phyloP scores from a whole-genome alignment of 2,329 filamentous ascomycete species.

The Trichoderma polysporum region DNA sequence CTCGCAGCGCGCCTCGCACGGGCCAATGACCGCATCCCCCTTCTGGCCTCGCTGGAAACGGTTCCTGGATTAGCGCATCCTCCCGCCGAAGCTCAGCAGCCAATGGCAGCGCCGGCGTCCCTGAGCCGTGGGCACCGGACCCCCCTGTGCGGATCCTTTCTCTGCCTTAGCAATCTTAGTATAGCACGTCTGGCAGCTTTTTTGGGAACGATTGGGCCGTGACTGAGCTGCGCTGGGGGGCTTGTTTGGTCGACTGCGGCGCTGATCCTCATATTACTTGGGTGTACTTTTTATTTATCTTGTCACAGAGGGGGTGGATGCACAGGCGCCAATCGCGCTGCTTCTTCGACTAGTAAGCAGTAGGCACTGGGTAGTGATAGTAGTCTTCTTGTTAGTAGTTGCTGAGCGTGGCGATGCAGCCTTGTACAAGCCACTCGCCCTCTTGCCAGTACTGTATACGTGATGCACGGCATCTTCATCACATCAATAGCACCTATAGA shows the following conservation, averaged over 20 bases:
- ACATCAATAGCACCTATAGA: no score
- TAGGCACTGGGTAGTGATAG: no score
- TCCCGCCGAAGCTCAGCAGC: slow-evolving; percentile 9
- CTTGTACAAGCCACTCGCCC: no score
- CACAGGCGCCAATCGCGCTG: neutral
- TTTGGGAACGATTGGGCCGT: neutral
- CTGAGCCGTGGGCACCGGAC: slow-evolving; percentile 26
- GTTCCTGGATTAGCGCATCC: slow-evolving; percentile 32
- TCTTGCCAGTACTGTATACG: no score
- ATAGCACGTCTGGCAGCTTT: no score
- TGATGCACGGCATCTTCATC: no score
- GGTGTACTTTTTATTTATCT: neutral
- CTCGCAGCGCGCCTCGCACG: slow-evolving; percentile 5
- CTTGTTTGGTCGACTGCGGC: slow-evolving; percentile 1
- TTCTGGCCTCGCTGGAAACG: slow-evolving; percentile 13
- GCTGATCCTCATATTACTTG: slow-evolving; percentile 14
- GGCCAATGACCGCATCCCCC: slow-evolving; percentile 13
- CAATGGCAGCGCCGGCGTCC: slow-evolving; percentile 28
- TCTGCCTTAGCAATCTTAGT: neutral
- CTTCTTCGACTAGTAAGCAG: no score
- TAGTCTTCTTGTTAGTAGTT: no score
- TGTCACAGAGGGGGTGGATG: neutral
- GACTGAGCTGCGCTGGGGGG: neutral
- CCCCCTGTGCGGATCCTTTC: slow-evolving; percentile 22
- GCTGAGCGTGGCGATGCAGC: no score